Evolutionary conservation across 2,329 filamentous ascomycete species (phyloP), one percentile per base, ranked within the genome.

Genomic region (Monilinia vaccinii-corymbosi): DNA sequence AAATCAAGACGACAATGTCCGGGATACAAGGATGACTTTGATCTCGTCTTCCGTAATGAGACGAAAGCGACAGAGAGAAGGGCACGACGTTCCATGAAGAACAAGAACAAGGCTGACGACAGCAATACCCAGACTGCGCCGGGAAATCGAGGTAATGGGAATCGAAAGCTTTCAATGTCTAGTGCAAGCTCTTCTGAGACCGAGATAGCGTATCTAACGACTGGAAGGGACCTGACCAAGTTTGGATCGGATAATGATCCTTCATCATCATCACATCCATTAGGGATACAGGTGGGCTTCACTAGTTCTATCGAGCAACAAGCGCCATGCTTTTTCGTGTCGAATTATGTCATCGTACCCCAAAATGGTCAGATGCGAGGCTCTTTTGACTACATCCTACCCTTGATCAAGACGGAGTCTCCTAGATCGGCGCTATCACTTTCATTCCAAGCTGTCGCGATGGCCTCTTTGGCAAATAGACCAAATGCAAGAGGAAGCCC

Each of bases 11-110:
- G 83, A 44, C 76, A 80, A 65, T 88, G 85, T 68, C 84, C 84
- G 3, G 85, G 85, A 49, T 87, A 87, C 72, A 84, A 83, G 70
- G 83, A 88, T 68, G 85, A 88, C 65, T 87, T 89, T 66, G 86
- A 89, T 66, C 74, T 89, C 28, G 81, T 89, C 58, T 88, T 89
- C 67, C 83, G 86, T 60, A 86, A 89, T 70, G 86, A 89, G 74
- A 89, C 86, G 32, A 81, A 82, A 65, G 84, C 85, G 1, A 86
- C 85, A 38, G 84, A 85, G 68, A 78, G 81, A 63, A 79, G 84
- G 67, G 84, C 82, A 18, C 78, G 79, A 60, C 83, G 80, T 67
- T 78, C 79, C 40, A 78, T 72, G 46, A 80, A 72, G 70, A 78
- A 75, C 69, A 83, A 81, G 65, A 69, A 70, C n/a, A n/a, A n/a